Evolutionary conservation across 768 basidiomycete species (phyloP).

Genomic region (Tephrocybe sp.): DNA sequence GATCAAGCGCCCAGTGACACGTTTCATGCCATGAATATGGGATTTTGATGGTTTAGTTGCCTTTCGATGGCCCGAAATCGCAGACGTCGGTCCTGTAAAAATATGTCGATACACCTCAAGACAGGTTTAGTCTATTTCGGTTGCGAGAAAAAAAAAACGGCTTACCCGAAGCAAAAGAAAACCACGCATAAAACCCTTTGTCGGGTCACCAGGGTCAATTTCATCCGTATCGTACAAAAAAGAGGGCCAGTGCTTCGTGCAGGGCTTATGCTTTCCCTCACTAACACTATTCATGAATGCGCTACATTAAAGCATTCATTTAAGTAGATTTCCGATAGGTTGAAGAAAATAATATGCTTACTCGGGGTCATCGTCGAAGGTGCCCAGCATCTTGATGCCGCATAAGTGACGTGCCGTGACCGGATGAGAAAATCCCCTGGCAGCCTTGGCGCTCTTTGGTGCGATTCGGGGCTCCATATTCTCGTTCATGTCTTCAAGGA

Average conservation of each 20-base stretch:
- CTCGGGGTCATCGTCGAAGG: no score
- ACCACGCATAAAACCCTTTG: neutral
- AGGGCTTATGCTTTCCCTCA: no score
- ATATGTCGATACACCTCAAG: constrained; percentile 1
- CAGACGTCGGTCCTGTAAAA: constrained; percentile 1
- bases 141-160: neutral
- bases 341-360: no score
- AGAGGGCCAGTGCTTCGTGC: neutral
- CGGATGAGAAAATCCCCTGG: neutral
- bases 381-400: neutral
- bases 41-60: constrained; percentile 2
- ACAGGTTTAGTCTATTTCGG: neutral
- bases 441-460: neutral
- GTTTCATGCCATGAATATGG: neutral
- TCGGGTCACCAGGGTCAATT: neutral
- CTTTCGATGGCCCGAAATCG: neutral
- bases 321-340: no score
- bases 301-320: no score
- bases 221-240: neutral
- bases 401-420: neutral
- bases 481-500: no score
- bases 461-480: neutral
- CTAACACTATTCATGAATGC: no score
- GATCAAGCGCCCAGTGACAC: no score
- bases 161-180: neutral